phyloP scores from a whole-genome alignment of 2,329 filamentous ascomycete genomes.

The Cytospora paraplurivora region DNA sequence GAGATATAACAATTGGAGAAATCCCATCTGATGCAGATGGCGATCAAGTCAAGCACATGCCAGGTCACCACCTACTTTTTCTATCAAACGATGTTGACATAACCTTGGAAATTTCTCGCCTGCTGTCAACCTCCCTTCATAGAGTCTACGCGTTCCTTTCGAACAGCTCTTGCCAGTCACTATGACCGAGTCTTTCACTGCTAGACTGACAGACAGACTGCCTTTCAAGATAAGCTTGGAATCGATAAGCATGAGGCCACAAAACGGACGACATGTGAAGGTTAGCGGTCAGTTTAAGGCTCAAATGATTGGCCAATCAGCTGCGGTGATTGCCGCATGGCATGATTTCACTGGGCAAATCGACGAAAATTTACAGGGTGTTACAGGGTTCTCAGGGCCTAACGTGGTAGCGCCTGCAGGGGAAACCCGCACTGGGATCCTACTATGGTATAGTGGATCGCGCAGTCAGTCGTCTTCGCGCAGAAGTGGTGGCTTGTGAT shows the following conservation, averaged over 20 bases:
- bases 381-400: slow-evolving; percentile 6
- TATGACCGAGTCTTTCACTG: not conserved
- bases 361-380: slow-evolving; percentile 17
- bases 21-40: not conserved
- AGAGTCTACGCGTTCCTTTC: not conserved
- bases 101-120: not conserved
- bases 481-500: slow-evolving; percentile 21
- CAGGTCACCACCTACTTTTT: not conserved
- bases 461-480: slow-evolving; percentile 13
- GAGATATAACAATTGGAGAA: not conserved
- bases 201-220: not conserved
- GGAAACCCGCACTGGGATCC: not conserved
- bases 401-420: slow-evolving; percentile 13
- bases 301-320: slow-evolving; percentile 28
- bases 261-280: slow-evolving; percentile 29
- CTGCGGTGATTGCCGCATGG: slow-evolving; percentile 28
- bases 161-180: slow-evolving; percentile 5
- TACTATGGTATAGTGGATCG: slow-evolving; percentile 2
- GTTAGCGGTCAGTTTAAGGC: slow-evolving; percentile 23
- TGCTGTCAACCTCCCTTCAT: slow-evolving; percentile 4
- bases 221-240: not conserved
- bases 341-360: slow-evolving; percentile 25
- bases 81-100: not conserved
- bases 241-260: slow-evolving; percentile 23
- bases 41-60: not conserved